Evolutionary conservation across 495 filamentous ascomycete species (phyloP), one percentile per base, ranked within the genome.

Genomic region (Aspergillus leporis): DNA sequence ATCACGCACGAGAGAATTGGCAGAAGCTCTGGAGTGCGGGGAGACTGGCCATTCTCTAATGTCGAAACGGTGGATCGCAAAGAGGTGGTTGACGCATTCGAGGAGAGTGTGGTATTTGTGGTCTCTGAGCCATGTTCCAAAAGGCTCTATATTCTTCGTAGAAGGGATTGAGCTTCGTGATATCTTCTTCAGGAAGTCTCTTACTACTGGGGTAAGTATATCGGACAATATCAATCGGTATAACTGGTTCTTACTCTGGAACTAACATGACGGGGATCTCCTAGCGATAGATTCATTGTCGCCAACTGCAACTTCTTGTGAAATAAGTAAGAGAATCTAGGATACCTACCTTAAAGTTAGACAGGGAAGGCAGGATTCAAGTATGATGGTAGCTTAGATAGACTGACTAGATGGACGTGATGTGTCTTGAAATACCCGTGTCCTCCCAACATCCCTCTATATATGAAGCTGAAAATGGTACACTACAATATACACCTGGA

Each of bases 111-210:
- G 25, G 21, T 52, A 19, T 46, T 43, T 4, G 45, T 30, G 4
- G 12, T 30, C 7, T 57, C 49, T 3, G 52, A 9, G 57, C 36
- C 12, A 36, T 36, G 30, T 59, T 40, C 68, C 68, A 67, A 55
- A 68, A 66, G 18, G 48, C 19, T 23, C 41, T 55, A 45, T 63
- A 64, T 14, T 72, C 66, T 7, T 68, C 61, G 30, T 66, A 65
- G 49, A 71, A 72, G 5, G 72, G 70, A 51, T 75, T 75, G 53
- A 70, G 63, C 46, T 70, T 70, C 16, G 63, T 55, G 30, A 75
- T 59, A 22, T 71, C 69, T 43, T 66, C 68, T 51, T 70, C 70
- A 1, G 59, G 51, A n/a, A 66, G 49, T 31, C 64, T 52, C 13
- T 67, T 67, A 45, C 36, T 55, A 19, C 10, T 25, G 16, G 3